phyloP scores from a whole-genome alignment of 495 filamentous ascomycete genomes.

The Haplographium delicatum region DNA sequence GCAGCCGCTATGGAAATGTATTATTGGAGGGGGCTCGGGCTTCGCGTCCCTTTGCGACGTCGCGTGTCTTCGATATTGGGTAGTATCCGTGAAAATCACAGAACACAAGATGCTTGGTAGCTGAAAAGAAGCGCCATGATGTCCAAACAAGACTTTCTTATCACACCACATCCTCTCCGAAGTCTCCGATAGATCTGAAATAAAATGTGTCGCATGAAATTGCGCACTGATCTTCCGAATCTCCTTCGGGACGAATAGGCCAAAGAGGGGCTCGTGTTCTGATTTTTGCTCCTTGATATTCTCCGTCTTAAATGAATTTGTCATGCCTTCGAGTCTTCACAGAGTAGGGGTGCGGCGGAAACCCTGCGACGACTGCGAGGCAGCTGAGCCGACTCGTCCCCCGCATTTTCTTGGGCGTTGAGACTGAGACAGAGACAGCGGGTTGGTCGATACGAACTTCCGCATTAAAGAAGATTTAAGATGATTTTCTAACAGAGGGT shows the following conservation, averaged over 20 bases:
- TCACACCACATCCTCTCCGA: too few relatives aligned
- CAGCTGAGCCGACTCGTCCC: background rate
- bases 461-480: too few relatives aligned
- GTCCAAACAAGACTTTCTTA: too few relatives aligned
- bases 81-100: background rate
- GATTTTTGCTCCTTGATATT: conserved; percentile 9
- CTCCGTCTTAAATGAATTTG: conserved; percentile 16
- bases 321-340: conserved; percentile 11
- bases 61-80: background rate
- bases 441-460: too few relatives aligned
- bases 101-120: background rate
- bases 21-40: background rate
- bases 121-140: too few relatives aligned
- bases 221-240: conserved; percentile 6
- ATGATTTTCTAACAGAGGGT: too few relatives aligned
- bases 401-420: background rate
- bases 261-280: conserved; percentile 5
- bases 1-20: background rate
- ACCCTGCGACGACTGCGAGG: background rate
- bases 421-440: too few relatives aligned
- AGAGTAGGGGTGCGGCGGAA: too few relatives aligned
- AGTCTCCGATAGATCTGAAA: too few relatives aligned
- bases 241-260: conserved; percentile 2
- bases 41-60: background rate
- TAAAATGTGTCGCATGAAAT: conserved; percentile 7